phyloP scores from a whole-genome alignment of 2,329 filamentous ascomycete species.

The Alternaria longipes region DNA sequence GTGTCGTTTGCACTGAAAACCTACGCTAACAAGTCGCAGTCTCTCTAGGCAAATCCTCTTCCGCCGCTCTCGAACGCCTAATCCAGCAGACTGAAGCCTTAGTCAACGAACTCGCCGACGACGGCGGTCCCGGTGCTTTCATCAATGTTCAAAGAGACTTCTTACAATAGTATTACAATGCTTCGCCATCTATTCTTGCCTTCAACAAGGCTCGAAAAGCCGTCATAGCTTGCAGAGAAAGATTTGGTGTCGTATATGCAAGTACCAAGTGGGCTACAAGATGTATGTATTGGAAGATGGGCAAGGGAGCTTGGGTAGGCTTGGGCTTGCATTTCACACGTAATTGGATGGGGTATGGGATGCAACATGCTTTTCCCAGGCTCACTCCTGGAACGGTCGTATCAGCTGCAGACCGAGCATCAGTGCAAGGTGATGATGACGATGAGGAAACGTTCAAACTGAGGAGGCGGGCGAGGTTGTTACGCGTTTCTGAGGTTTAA shows the following conservation, averaged over 20 bases:
- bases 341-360: constrained; percentile 1
- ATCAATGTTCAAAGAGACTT: constrained; percentile 68
- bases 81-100: constrained; percentile 88
- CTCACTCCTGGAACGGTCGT: not conserved
- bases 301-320: constrained; percentile 5
- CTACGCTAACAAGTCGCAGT: constrained; percentile 61
- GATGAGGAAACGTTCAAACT: not conserved
- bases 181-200: not conserved
- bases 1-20: not conserved
- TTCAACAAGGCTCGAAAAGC: not conserved
- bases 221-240: not conserved
- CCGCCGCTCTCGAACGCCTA: constrained; percentile 83
- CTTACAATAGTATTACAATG: constrained; percentile 32
- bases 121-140: constrained; percentile 83
- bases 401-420: not conserved
- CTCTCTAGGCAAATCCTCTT: constrained; percentile 87
- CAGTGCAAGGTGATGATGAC: not conserved
- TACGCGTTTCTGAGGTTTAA: not conserved
- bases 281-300: constrained; percentile 4
- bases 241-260: not conserved
- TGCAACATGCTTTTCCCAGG: not conserved
- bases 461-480: not conserved
- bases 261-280: not conserved
- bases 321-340: not conserved
- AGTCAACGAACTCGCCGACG: constrained; percentile 80